Base-by-base conservation (phyloP, 2,329 filamentous ascomycete species). In the Aspergillus uvarum region DNA sequence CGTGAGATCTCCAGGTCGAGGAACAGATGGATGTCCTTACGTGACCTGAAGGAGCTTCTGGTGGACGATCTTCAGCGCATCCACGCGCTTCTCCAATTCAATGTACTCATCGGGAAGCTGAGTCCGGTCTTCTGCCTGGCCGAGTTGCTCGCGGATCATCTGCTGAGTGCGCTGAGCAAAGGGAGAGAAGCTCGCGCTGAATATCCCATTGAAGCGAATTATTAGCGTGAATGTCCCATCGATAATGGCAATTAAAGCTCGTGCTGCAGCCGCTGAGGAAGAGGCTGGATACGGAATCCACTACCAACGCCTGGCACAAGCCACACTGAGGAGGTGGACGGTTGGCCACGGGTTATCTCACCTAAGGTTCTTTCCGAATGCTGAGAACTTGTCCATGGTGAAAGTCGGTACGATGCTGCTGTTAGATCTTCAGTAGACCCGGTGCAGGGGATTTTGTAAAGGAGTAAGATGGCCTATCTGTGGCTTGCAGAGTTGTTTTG, bases 21-120 rank as follows among this genome's bases (percentile, higher is more conserved):
- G 26, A 14, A 24, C 19, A 10, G 1, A 19, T 29, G 22, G 47
- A 62, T 47, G 60, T 32, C 57, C 90, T 80, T 82, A 96, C 91
- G 95, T 99, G 75, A 98, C 95, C 68, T 92, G 87, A 65, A 99
- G 87, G 83, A 99, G 91, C 83, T 96, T 96, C 81, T 96, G 92
- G 79, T 99, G 95, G 61, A 96, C 95, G 74, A 90, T 88, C 84
- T 96, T 98, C 75, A 99, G 83, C 61, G 95, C 95, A 86, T 99
- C 95, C 72, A 98, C 92, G 67, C 94, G 89, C 86, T 97, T 97
- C 86, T 99, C 95, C 63, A 99, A 89, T 79, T 98, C 93, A 75
- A 97, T 91, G 80, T 99, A 99, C 80, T 98, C 95, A 68, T 93
- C 89, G 50, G 95, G 95, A 48, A 99, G 91, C 81, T 98, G 90